Evolutionary conservation across 805 yeast genomes (phyloP).

Genomic region (Candida alai): DNA sequence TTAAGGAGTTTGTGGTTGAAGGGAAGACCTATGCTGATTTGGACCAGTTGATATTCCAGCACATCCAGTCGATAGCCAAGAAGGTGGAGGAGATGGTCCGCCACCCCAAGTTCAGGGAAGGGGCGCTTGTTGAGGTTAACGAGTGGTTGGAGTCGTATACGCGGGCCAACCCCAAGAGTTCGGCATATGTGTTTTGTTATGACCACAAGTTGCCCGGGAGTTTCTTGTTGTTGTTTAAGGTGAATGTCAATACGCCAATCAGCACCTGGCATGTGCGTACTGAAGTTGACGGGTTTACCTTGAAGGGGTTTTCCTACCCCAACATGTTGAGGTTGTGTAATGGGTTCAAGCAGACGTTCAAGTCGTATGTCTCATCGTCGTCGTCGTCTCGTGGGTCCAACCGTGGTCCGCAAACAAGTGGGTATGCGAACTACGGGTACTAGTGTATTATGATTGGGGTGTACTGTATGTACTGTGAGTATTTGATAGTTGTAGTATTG

Average conservation of each 20-base stretch:
- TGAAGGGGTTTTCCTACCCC: constrained; percentile 81
- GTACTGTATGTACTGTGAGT: too few species aligned
- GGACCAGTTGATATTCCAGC: constrained; percentile 88
- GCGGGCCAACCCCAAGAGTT: constrained; percentile 83
- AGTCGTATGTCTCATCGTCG: constrained; percentile 25
- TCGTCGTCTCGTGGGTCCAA: constrained; percentile 11
- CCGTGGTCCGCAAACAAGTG: constrained; percentile 13
- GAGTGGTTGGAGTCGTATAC: constrained; percentile 87
- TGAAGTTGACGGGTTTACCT: constrained; percentile 80
- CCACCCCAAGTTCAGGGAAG: constrained; percentile 85
- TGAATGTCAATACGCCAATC: constrained; percentile 62
- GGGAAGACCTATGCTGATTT: constrained; percentile 72
- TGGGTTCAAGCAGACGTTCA: constrained; percentile 78
- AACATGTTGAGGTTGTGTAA: constrained; percentile 85
- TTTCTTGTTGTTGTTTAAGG: constrained; percentile 82
- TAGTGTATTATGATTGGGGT: constrained; percentile 11
- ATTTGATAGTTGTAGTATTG: too few species aligned
- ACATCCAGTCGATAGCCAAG: constrained; percentile 77
- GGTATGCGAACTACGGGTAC: constrained; percentile 24
- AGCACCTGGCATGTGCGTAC: constrained; percentile 88
- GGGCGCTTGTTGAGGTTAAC: constrained; percentile 73
- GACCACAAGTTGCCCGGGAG: constrained; percentile 94
- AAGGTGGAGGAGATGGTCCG: constrained; percentile 80
- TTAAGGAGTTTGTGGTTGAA: constrained; percentile 61
- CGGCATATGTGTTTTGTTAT: constrained; percentile 86